Evolutionary conservation across 2,329 filamentous ascomycete genomes (phyloP).

Genomic region (Pezicula neosporulosa): DNA sequence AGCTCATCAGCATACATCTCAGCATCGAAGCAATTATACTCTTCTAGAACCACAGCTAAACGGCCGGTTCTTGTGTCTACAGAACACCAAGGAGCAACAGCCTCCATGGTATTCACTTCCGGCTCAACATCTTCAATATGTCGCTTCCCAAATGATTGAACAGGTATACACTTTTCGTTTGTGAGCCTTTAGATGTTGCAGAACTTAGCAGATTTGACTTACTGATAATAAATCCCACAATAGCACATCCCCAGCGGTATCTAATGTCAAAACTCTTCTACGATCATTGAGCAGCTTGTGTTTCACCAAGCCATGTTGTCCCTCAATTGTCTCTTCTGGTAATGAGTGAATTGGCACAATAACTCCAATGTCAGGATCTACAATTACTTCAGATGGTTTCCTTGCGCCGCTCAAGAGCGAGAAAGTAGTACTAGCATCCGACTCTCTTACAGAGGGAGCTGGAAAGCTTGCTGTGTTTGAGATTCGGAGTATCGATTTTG

Average conservation of each 20-base stretch:
- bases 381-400: slow-evolving; percentile 55
- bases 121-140: slow-evolving; percentile 90
- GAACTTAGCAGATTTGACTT: slow-evolving; percentile 23
- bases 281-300: slow-evolving; percentile 89
- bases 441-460: slow-evolving; percentile 44
- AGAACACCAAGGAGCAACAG: slow-evolving; percentile 92
- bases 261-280: slow-evolving; percentile 82
- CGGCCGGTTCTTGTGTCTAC: slow-evolving; percentile 92
- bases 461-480: slow-evolving; percentile 83
- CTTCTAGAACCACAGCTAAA: slow-evolving; percentile 85
- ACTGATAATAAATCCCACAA: slow-evolving; percentile 92
- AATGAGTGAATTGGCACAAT: slow-evolving; percentile 63
- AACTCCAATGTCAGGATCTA: slow-evolving; percentile 42
- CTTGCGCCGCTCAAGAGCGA: slow-evolving; percentile 43
- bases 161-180: slow-evolving; percentile 67
- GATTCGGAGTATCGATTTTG: slow-evolving; percentile 74
- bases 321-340: slow-evolving; percentile 82
- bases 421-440: slow-evolving; percentile 51
- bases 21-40: slow-evolving; percentile 95
- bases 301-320: slow-evolving; percentile 92
- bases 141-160: slow-evolving; percentile 89
- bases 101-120: slow-evolving; percentile 82
- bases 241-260: slow-evolving; percentile 91
- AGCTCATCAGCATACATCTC: slow-evolving; percentile 96
- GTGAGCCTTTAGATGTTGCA: slow-evolving; percentile 16